Conservation (phyloP, 164 flowering plant species). For the Liquidambar formosana region DNA sequence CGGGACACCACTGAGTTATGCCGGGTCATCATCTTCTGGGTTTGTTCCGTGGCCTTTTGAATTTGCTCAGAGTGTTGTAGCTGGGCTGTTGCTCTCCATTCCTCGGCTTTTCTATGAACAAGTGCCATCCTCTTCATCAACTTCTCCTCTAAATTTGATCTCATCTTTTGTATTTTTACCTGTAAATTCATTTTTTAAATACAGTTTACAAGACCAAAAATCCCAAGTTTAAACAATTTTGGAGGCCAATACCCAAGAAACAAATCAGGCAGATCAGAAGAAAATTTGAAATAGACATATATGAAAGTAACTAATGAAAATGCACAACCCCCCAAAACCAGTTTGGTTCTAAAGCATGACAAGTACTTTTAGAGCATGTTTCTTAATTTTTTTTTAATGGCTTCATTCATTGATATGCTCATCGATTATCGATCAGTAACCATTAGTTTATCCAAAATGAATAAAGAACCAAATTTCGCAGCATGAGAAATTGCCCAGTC, state of each 20-base stretch:
- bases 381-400: no score
- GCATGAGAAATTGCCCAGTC: no score
- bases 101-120: constrained; percentile 88
- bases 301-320: no score
- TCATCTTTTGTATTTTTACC: constrained; percentile 94
- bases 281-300: no score
- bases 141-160: constrained; percentile 86
- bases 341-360: no score
- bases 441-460: not conserved
- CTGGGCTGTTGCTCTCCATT: constrained; percentile 68
- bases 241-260: no score
- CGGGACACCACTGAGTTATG: constrained; percentile 19
- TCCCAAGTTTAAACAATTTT: not conserved
- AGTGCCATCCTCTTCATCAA: constrained; percentile 80
- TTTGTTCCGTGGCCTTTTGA: constrained; percentile 43
- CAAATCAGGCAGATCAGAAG: no score
- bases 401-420: not conserved
- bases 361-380: no score
- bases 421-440: no score
- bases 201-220: no score
- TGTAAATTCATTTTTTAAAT: constrained; percentile 16
- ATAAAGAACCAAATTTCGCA: constrained; percentile 12
- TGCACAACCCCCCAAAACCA: no score
- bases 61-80: constrained; percentile 68
- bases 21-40: constrained; percentile 41